Conservation (phyloP, 495 filamentous ascomycete species). For the Lepraria neglecta region DNA sequence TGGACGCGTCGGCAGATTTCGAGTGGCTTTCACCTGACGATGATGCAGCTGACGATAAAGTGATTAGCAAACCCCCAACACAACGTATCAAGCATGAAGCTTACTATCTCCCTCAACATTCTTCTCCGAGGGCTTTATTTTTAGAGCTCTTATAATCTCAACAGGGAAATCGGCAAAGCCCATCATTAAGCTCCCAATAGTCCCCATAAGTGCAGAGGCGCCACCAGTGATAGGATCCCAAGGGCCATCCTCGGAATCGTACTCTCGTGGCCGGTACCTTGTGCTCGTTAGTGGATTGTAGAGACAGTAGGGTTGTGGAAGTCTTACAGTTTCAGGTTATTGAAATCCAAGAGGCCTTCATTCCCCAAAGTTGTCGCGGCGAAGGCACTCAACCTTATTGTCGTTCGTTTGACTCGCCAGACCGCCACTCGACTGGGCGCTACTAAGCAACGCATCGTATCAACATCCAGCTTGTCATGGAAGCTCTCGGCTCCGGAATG, state of each 20-base stretch:
- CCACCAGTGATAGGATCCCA: constrained; percentile 66
- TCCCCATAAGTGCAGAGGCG: constrained; percentile 67
- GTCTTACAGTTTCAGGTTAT: constrained; percentile 61
- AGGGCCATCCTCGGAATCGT: constrained; percentile 65
- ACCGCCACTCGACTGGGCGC: constrained; percentile 59
- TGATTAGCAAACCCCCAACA: not conserved
- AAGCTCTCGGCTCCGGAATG: constrained; percentile 61
- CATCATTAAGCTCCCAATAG: constrained; percentile 67
- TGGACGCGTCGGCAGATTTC: constrained; percentile 9
- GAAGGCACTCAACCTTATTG: constrained; percentile 59
- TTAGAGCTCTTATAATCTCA: constrained; percentile 50
- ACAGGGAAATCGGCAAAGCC: constrained; percentile 76
- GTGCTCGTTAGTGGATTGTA: constrained; percentile 21
- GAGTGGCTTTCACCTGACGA: not conserved
- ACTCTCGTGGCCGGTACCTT: constrained; percentile 61
- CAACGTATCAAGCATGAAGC: not conserved
- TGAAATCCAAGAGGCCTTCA: constrained; percentile 53
- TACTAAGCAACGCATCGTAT: constrained; percentile 56
- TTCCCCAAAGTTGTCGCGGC: constrained; percentile 60
- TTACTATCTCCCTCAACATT: constrained; percentile 2
- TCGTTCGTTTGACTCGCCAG: constrained; percentile 60
- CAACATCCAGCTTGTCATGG: constrained; percentile 57
- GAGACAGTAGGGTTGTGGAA: not conserved
- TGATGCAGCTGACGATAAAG: not conserved
- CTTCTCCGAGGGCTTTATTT: constrained; percentile 41